Evolutionary conservation across 2,329 filamentous ascomycete genomes (phyloP).

Genomic region (Microcera coccophila): DNA sequence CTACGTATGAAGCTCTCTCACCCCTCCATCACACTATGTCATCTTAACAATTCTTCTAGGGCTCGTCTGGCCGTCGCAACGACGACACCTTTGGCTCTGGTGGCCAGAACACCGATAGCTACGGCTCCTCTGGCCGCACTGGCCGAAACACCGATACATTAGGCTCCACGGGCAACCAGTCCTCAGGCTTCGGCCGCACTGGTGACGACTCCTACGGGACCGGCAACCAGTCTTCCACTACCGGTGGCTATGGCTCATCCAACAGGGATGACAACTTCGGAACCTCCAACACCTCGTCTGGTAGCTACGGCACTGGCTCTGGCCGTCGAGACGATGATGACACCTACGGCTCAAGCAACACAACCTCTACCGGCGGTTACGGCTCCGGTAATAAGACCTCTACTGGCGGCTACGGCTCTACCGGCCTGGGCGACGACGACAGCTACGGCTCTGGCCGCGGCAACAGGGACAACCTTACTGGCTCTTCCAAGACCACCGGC

Average conservation of each 20-base stretch:
- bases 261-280: slow-evolving; percentile 1
- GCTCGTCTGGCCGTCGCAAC: slow-evolving; percentile 1
- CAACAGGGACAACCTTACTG: slow-evolving; percentile 4
- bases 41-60: slow-evolving; percentile 1
- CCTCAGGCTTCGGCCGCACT: slow-evolving; percentile 16
- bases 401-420: slow-evolving; percentile 14
- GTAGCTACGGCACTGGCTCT: slow-evolving; percentile 20
- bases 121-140: slow-evolving; percentile 18
- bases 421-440: slow-evolving; percentile 14
- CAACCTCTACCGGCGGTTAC: slow-evolving; percentile 6
- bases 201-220: slow-evolving; percentile 17
- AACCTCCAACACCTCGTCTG: slow-evolving; percentile 1
- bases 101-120: slow-evolving; percentile 10
- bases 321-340: slow-evolving; percentile 17
- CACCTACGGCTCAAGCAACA: slow-evolving; percentile 21
- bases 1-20: slow-evolving; percentile 18
- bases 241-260: slow-evolving; percentile 9
- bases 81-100: slow-evolving; percentile 24
- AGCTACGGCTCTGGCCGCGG: slow-evolving; percentile 16
- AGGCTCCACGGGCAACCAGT: slow-evolving; percentile 23
- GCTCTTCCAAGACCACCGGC: background rate
- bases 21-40: background rate
- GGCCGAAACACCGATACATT: slow-evolving; percentile 6
- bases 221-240: slow-evolving; percentile 14
- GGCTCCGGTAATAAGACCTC: slow-evolving; percentile 2